Percentiles rank a stretch among this genome's conserved stretches.
phyloP scores from a whole-genome alignment of 768 basidiomycete species.

The Coprinopsis sp. region DNA sequence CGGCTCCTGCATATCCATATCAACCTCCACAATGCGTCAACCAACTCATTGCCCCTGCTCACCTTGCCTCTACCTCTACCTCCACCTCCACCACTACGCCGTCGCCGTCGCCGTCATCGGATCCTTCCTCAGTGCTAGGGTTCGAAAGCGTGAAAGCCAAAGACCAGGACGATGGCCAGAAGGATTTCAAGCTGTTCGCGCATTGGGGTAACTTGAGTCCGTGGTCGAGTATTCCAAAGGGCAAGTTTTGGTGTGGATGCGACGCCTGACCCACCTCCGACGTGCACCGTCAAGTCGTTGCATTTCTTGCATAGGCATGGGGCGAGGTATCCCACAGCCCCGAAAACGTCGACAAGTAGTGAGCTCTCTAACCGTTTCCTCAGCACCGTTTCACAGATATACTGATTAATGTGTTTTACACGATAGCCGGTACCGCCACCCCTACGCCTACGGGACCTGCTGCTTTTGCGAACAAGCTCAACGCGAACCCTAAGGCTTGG shows the following conservation, averaged over 20 bases:
- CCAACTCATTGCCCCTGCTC: too few relatives aligned
- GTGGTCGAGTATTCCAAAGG: slow-evolving; percentile 71
- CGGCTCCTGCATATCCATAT: slow-evolving; percentile 70
- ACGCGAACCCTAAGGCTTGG: slow-evolving; percentile 53
- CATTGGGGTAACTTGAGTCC: slow-evolving; percentile 84
- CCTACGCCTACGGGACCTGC: slow-evolving; percentile 47
- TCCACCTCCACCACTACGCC: too few relatives aligned
- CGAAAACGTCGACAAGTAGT: too few relatives aligned
- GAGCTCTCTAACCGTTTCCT: too few relatives aligned
- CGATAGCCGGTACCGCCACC: not conserved
- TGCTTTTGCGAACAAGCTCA: slow-evolving; percentile 48
- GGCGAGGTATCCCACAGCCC: slow-evolving; percentile 68
- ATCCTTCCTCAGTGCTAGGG: slow-evolving; percentile 42
- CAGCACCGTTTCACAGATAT: slow-evolving; percentile 53
- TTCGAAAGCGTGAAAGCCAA: slow-evolving; percentile 1
- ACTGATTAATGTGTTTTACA: slow-evolving; percentile 2
- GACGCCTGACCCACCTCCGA: slow-evolving; percentile 60
- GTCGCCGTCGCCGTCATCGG: too few relatives aligned
- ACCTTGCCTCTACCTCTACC: too few relatives aligned
- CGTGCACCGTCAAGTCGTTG: slow-evolving; percentile 66
- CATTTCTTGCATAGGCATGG: slow-evolving; percentile 83
- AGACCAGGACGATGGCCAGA: slow-evolving; percentile 1
- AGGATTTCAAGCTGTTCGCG: slow-evolving; percentile 59
- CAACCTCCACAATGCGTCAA: slow-evolving; percentile 59
- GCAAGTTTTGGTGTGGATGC: slow-evolving; percentile 73